Conservation (phyloP, 176 grass and related monocot genomes). For the Lolium rigidum region DNA sequence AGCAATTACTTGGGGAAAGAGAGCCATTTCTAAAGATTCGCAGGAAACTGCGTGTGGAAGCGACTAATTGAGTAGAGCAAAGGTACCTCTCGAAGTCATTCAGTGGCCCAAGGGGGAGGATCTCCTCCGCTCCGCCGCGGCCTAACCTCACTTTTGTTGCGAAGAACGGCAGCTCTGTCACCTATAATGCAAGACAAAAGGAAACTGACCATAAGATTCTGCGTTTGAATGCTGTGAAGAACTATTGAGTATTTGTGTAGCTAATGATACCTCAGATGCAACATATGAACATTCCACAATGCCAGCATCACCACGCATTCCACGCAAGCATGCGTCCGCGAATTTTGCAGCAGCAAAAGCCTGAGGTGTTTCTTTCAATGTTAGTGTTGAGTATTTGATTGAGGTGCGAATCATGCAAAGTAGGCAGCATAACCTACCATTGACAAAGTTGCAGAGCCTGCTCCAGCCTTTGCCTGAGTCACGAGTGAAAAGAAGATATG, state of each 20-base stretch:
- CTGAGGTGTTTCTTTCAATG: conserved; percentile 27
- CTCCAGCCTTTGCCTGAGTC: conserved; percentile 93
- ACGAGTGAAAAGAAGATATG: conserved; percentile 29
- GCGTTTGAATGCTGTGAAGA: neutral
- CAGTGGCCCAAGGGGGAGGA: conserved; percentile 86
- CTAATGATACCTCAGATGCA: conserved; percentile 65
- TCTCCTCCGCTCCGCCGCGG: conserved; percentile 74
- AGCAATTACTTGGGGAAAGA: conserved; percentile 1
- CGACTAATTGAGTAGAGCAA: neutral
- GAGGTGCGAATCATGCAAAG: neutral
- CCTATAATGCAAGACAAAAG: conserved; percentile 56
- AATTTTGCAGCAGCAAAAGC: conserved; percentile 93
- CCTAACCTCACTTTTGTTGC: conserved; percentile 88
- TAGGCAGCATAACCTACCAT: conserved; percentile 69
- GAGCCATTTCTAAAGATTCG: neutral
- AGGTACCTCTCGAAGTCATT: conserved; percentile 93
- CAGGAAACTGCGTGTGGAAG: neutral
- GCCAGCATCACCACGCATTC: conserved; percentile 78
- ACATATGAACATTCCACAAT: conserved; percentile 90
- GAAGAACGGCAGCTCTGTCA: conserved; percentile 92
- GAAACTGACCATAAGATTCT: neutral
- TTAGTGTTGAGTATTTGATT: conserved; percentile 30
- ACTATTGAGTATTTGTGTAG: neutral
- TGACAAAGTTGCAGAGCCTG: conserved; percentile 96
- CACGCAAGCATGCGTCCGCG: conserved; percentile 78